Base-by-base conservation (phyloP, 805 yeast species). In the Saccharomyces paradoxus region DNA sequence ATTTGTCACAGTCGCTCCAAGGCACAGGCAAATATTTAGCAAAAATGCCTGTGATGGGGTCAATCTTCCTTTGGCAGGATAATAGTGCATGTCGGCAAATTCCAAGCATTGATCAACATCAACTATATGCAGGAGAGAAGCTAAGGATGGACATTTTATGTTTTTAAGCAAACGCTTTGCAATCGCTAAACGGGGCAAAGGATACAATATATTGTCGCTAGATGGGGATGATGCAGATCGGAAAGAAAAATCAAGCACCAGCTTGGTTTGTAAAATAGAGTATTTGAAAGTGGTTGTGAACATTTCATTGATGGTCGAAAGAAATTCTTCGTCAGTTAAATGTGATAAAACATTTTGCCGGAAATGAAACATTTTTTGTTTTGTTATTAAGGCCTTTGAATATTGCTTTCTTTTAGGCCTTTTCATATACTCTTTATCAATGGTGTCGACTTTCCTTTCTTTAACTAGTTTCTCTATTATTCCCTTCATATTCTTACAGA, bases 251-350 rank as follows among this genome's bases (percentile, higher is more conserved):
- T 58, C 61, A 1, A 55, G 55, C 6, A 60, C 17, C 41, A 53
- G 54, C 48, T 60, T 58, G 48, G 54, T 46, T 49, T 62, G 59
- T 14, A 60, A 51, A 21, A 58, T 41, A 48, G 60, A 60, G 63
- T 63, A 60, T 52, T 57, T 60, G 32, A 55, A 48, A 8, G 55
- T 44, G 4, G 47, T 52, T 14, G 53, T 50, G 21, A 58, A 55
- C 21, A 57, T 50, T 10, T 50, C 48, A 22, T 46, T 51, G 0
- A 60, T 10, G 7, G 63, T 60, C 28, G 30, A 22, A 14, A 44
- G 49, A 30, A 57, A 56, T 28, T 48, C 51, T 21, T 48, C 31
- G 7, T 49, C 41, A 29, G 41, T 12, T 41, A 49, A 31, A 31
- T n/a, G 28, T 49, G 56, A 31, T 1, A 41, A 22, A 3, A 53